A percentile compares a stretch with the other conserved stretches of the same genome.
phyloP scores from a whole-genome alignment of 2,329 filamentous ascomycete species.

The Pezicula neosporulosa region DNA sequence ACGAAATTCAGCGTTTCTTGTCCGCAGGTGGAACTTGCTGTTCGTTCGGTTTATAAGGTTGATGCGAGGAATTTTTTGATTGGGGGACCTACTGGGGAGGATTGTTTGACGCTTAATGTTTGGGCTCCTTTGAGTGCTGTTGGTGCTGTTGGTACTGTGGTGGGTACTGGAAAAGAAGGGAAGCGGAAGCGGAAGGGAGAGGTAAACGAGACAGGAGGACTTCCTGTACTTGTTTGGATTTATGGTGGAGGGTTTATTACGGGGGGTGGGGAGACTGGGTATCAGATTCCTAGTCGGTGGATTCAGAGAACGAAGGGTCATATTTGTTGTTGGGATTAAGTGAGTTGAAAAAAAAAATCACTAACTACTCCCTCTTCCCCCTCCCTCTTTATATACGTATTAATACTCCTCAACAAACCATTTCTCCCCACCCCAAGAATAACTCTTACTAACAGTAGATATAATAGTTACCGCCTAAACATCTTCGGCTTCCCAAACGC shows the following conservation, averaged over 20 bases:
- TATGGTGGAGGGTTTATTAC: constrained; percentile 34
- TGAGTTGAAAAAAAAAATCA: constrained; percentile 11
- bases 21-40: constrained; percentile 9
- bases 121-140: constrained; percentile 22
- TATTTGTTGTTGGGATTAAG: constrained; percentile 31
- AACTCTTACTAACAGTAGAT: too few relatives aligned
- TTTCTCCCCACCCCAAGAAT: too few relatives aligned
- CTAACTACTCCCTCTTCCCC: too few relatives aligned
- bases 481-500: constrained; percentile 24
- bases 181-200: too few relatives aligned
- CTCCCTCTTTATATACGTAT: too few relatives aligned
- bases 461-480: constrained; percentile 30
- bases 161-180: too few relatives aligned
- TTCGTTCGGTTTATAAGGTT: constrained; percentile 10
- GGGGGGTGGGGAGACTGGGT: constrained; percentile 11
- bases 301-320: constrained; percentile 13
- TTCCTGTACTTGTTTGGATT: constrained; percentile 38
- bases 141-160: constrained; percentile 12
- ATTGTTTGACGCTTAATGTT: constrained; percentile 34
- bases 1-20: constrained; percentile 16
- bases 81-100: constrained; percentile 22
- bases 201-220: too few relatives aligned
- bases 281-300: constrained; percentile 14
- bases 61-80: constrained; percentile 11
- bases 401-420: too few relatives aligned